Evolutionary conservation across 2,329 filamentous ascomycete species (phyloP).

Genomic region (Phialocephala subalpina): DNA sequence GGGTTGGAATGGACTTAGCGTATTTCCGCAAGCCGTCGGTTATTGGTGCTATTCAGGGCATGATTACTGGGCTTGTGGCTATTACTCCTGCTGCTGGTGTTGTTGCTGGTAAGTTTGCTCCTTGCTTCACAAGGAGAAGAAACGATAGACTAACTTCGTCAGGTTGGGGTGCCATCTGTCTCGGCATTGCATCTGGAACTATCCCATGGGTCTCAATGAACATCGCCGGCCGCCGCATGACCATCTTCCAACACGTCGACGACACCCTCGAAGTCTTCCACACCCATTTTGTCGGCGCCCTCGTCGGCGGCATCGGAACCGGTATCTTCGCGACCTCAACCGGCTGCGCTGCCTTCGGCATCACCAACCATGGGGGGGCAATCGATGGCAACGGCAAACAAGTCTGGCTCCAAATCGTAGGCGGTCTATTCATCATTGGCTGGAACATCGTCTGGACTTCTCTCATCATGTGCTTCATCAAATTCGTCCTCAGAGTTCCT

Average conservation of each 20-base stretch:
- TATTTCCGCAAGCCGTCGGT: slow-evolving; percentile 58
- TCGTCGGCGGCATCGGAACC: slow-evolving; percentile 53
- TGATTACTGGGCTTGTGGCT: slow-evolving; percentile 60
- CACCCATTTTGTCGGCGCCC: slow-evolving; percentile 56
- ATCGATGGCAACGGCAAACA: slow-evolving; percentile 58
- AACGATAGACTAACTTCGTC: background rate
- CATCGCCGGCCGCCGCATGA: slow-evolving; percentile 51
- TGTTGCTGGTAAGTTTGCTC: slow-evolving; percentile 48
- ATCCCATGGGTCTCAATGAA: slow-evolving; percentile 54
- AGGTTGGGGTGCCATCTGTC: slow-evolving; percentile 21
- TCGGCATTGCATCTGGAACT: slow-evolving; percentile 19
- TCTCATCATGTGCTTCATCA: slow-evolving; percentile 58
- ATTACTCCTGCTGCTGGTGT: slow-evolving; percentile 60
- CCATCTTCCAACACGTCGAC: slow-evolving; percentile 66
- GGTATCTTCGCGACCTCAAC: slow-evolving; percentile 55
- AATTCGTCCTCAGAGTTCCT: slow-evolving; percentile 55
- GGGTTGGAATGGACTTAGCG: slow-evolving; percentile 53
- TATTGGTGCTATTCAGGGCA: slow-evolving; percentile 58
- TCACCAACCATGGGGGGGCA: slow-evolving; percentile 54
- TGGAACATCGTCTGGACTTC: slow-evolving; percentile 59
- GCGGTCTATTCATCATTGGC: slow-evolving; percentile 56
- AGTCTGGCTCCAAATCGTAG: slow-evolving; percentile 42
- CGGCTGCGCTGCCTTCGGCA: slow-evolving; percentile 55
- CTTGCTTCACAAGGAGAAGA: background rate
- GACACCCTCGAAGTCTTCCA: slow-evolving; percentile 60